Percentiles rank a stretch among this genome's conserved stretches.
Conservation (phyloP, 495 filamentous ascomycete genomes). For the Penicillium maclennaniae region DNA sequence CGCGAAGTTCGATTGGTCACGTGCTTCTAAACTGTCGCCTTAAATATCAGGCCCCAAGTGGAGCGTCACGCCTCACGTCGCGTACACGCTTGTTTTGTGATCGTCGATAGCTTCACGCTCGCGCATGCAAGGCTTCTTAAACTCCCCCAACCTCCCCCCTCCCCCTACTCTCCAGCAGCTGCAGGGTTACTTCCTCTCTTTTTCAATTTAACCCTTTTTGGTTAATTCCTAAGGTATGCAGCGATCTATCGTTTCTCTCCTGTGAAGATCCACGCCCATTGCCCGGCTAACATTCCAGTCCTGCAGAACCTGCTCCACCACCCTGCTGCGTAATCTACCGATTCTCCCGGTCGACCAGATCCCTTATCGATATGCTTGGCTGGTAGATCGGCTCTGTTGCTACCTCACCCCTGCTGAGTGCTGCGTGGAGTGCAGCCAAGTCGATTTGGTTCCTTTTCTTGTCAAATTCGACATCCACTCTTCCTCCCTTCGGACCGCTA, state of each 20-base stretch:
- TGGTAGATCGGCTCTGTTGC: conserved; percentile 12
- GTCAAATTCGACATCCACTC: conserved; percentile 1
- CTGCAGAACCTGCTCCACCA: conserved; percentile 22
- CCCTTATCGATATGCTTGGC: conserved; percentile 15
- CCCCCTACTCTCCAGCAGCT: conserved; percentile 9
- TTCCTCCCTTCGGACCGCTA: not conserved
- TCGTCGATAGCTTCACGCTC: conserved; percentile 33
- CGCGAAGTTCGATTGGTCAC: conserved; percentile 12
- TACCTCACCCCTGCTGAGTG: conserved; percentile 8
- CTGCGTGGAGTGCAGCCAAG: conserved; percentile 12
- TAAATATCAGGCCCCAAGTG: not conserved
- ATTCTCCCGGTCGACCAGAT: conserved; percentile 32
- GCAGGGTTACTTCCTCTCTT: conserved; percentile 9
- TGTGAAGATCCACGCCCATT: conserved; percentile 3
- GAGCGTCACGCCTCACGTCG: conserved; percentile 39
- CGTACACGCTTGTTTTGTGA: conserved; percentile 41
- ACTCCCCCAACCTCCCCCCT: conserved; percentile 18
- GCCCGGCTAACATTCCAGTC: conserved; percentile 25
- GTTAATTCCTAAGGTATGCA: conserved; percentile 10
- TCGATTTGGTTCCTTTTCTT: conserved; percentile 9
- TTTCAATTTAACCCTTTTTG: not conserved
- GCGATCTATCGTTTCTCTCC: conserved; percentile 6
- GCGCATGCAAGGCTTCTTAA: conserved; percentile 42
- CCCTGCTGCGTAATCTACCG: conserved; percentile 21
- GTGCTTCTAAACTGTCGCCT: conserved; percentile 8